Evolutionary conservation across 2,329 filamentous ascomycete species (phyloP).

Genomic region (Talaromyces albobiverticillius): DNA sequence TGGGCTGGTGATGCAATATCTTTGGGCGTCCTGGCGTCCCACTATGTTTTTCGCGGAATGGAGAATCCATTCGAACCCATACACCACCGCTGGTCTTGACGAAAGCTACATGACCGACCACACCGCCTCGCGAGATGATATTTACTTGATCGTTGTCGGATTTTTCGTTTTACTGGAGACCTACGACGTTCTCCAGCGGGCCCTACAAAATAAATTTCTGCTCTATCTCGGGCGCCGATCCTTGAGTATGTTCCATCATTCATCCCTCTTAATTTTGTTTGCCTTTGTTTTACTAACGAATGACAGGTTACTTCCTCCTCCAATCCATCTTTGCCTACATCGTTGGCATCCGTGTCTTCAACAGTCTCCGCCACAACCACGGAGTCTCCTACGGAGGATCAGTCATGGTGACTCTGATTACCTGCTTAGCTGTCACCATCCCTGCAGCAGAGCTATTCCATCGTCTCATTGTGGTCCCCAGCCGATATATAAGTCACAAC

Average conservation of each 20-base stretch:
- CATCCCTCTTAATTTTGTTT: not conserved
- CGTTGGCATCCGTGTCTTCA: slow-evolving; percentile 31
- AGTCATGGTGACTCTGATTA: slow-evolving; percentile 12
- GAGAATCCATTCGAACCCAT: slow-evolving; percentile 41
- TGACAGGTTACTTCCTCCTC: slow-evolving; percentile 40
- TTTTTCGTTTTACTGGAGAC: slow-evolving; percentile 42
- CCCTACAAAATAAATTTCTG: slow-evolving; percentile 34
- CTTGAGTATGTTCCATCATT: slow-evolving; percentile 38
- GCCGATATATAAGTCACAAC: slow-evolving; percentile 11
- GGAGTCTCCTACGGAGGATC: slow-evolving; percentile 5
- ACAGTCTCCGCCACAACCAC: not conserved
- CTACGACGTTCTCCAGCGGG: slow-evolving; percentile 31
- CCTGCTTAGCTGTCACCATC: slow-evolving; percentile 9
- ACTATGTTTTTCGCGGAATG: slow-evolving; percentile 36
- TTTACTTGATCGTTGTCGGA: slow-evolving; percentile 44
- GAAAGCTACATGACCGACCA: slow-evolving; percentile 29
- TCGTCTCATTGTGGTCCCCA: slow-evolving; percentile 10
- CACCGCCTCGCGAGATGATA: slow-evolving; percentile 40
- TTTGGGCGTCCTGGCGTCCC: slow-evolving; percentile 42
- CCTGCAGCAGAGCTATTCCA: slow-evolving; percentile 12
- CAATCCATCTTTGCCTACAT: slow-evolving; percentile 43
- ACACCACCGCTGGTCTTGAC: slow-evolving; percentile 38
- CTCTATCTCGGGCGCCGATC: slow-evolving; percentile 41
- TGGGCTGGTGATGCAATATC: slow-evolving; percentile 41
- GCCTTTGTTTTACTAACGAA: not conserved